Evolutionary conservation across 768 basidiomycete species (phyloP), one percentile per base, ranked within the genome.

Genomic region (Coprinopsis strossmayeri): DNA sequence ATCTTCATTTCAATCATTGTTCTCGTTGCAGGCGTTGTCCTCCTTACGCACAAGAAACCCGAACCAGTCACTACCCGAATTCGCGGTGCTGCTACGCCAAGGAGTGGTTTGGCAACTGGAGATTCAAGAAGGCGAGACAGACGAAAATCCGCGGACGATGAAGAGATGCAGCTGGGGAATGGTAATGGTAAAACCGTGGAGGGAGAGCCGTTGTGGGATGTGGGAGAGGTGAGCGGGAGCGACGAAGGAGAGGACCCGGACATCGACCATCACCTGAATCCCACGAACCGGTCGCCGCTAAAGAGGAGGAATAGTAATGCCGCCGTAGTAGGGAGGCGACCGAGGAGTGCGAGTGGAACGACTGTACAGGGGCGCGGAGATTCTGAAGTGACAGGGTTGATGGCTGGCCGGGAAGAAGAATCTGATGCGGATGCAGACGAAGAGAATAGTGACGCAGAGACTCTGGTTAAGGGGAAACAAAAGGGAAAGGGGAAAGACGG

Each of bases 11-110:
- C 92, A 1, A 94, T 97, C 56, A 65, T 82, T 37, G 74, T 96
- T 35, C 82, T 98, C 47, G 85, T 97, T 38, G 81, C 77, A 0
- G 94, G 95, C 9, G 95, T 98, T 45, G 86, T 94, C n/a, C 78
- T 97, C 1, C 73, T 97, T 21, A 94, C 92, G 2, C 82, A 89
- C 68, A 94, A 97, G 71, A 92, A 94, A 58, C 85, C 91, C 0
- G 87, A 89, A 62, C 68, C 73, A 43, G 57, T 61, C 26, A 55
- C 61, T 46, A 56, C 61, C 51, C 62, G 66, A 55, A 53, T 62
- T 48, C 59, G 68, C 52, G 61, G 67, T 15, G 59, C 66, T 17
- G 57, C 65, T 23, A 45, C 69, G 37, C 61, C 71, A 43, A 62
- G 51, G n/a, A 50, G 46, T 11, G 48, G 58, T 51, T 58, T 59